Evolutionary conservation across 1,284 basidiomycete species (phyloP).

Genomic region (Kalmanozyma brasiliensis): DNA sequence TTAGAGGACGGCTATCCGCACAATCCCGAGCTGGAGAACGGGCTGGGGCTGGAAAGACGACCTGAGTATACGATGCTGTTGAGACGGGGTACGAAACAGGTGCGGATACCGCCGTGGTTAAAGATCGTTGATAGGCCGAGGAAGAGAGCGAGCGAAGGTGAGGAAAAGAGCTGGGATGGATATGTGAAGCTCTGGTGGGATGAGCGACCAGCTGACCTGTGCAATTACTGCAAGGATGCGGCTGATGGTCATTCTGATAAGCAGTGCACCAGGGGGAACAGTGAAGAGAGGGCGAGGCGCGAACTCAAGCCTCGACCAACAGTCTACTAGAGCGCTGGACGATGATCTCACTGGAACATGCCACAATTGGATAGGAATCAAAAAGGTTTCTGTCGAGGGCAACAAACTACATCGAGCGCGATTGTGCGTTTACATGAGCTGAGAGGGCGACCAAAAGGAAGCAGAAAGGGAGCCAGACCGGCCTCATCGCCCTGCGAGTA

Average conservation of each 20-base stretch:
- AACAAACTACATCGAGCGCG: too few relatives aligned
- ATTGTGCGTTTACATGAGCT: too few relatives aligned
- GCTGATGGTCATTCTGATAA: neutral
- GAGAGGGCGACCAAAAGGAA: too few relatives aligned
- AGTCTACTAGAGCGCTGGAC: neutral
- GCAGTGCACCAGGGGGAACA: neutral
- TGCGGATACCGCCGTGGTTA: neutral
- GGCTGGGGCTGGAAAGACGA: neutral
- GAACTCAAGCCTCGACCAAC: neutral
- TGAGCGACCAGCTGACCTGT: neutral
- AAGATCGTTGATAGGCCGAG: neutral
- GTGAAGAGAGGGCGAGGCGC: neutral
- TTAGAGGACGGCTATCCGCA: conserved; percentile 9
- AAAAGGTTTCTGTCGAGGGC: too few relatives aligned
- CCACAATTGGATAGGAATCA: too few relatives aligned
- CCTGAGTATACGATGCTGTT: conserved; percentile 5
- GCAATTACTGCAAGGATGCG: conserved; percentile 7
- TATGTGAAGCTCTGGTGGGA: conserved; percentile 7
- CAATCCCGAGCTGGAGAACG: neutral
- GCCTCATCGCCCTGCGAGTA: too few relatives aligned
- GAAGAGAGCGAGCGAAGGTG: neutral
- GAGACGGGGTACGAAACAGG: neutral
- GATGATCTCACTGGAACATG: too few relatives aligned
- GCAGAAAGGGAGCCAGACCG: too few relatives aligned
- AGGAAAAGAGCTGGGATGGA: neutral